phyloP scores from a whole-genome alignment of 73 alveolate genomes.

The Uronychia binucleata region DNA sequence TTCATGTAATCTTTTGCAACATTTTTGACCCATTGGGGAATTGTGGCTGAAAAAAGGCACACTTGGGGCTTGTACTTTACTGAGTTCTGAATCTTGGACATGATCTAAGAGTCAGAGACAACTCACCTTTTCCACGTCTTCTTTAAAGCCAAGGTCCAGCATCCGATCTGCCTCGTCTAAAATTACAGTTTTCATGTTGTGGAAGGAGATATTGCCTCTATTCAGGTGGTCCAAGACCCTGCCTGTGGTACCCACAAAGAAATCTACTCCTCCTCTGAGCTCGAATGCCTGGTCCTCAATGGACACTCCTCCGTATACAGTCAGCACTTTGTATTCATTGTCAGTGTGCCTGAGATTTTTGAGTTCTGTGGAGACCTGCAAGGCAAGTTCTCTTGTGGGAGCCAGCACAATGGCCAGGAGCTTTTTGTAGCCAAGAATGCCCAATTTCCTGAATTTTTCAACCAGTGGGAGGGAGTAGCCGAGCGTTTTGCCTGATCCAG shows the following conservation, averaged over 20 bases:
- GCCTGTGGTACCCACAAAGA: constrained; percentile 99
- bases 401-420: constrained; percentile 77
- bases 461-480: constrained; percentile 93
- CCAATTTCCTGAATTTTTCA: constrained; percentile 72
- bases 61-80: constrained; percentile 73
- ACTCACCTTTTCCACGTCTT: constrained; percentile 85
- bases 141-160: constrained; percentile 99
- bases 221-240: constrained; percentile 95
- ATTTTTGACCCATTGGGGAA: constrained; percentile 96
- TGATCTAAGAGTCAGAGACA: constrained; percentile 4
- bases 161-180: constrained; percentile 99
- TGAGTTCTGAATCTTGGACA: constrained; percentile 72
- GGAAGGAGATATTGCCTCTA: constrained; percentile 85
- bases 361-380: constrained; percentile 75
- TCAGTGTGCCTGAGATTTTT: constrained; percentile 66
- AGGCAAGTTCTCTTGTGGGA: constrained; percentile 96
- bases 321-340: constrained; percentile 56
- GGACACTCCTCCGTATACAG: constrained; percentile 86
- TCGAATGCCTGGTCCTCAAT: constrained; percentile 86
- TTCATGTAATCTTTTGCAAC: constrained; percentile 80
- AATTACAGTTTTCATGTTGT: constrained; percentile 69
- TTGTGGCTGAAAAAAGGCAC: constrained; percentile 95
- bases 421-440: constrained; percentile 45
- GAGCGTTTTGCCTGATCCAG: constrained; percentile 97
- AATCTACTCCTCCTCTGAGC: constrained; percentile 91